Base-by-base conservation (phyloP, 129 eudicot species). In the Oenanthe sinensis region DNA sequence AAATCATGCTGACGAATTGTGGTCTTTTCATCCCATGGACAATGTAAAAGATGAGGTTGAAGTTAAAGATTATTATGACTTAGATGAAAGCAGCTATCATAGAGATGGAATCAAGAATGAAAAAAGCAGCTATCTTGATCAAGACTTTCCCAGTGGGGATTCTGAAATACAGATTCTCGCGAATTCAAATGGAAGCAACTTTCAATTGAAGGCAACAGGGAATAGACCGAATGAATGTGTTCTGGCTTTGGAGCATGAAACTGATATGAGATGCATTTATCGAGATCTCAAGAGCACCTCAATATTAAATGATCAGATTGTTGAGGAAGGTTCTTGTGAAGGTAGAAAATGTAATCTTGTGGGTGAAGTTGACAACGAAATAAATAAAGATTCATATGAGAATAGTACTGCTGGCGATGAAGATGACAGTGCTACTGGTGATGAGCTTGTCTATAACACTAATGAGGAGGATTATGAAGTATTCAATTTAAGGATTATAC, bases 401-500 rank as follows among this genome's bases (percentile, higher is more conserved):
- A 86, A 83, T 33, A 76, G 77, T 63, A 81, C 70, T 74, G 87
- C 83, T 76, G 87, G 78, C 52, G 87, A 84, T 85, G 92, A 91
- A 75, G 91, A 86, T 75, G 84, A 77, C 1, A 83, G 81, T 42
- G 67, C 71, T 76, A 79, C 69, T 37, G 75, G 87, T 24, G 92
- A 87, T 28, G 90, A 89, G 70, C 81, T 82, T 17, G 45, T 76
- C 71, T 81, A 80, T 72, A 84, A 74, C 36, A 75, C 76, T 4
- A 82, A 75, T 39, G 91, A 89, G 76, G 96, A 95, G 65, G 96
- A 90, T 70, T 89, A 85, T 85, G 97, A 95, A 83, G 88, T 89
- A 73, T 92, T 95, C 74, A 62, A 86, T 62, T 81, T 95, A 40
- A 90, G 91, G 83, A 86, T 95, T 71, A 84, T 95, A 74, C 99